Base-by-base conservation (phyloP, 169 alveolate genomes). In the Blepharisma undulans region DNA sequence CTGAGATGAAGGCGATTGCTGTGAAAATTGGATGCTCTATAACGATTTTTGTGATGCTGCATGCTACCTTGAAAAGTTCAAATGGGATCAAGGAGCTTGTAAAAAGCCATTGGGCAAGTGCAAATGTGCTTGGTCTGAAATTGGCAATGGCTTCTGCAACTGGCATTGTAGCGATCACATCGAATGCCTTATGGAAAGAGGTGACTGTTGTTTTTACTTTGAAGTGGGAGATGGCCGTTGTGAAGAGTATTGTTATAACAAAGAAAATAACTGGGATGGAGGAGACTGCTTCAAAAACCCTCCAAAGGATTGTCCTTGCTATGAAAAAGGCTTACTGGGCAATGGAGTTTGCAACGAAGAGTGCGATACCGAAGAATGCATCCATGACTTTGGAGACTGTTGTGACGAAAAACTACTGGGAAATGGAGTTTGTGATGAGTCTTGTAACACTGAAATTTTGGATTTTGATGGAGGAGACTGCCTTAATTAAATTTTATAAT, bases 121-220 rank as follows among this genome's bases (percentile, higher is more conserved):
- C 27, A 79, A 33, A 29, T 79, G 87, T 6, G 8, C 87, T n/a
- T 2, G 2, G 7, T 7, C 7, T 25, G 72, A 79, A 4, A 79
- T 79, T 10, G 87, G 87, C 14, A 33, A 79, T 32, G 71, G 60
- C 14, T 25, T 29, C 25, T 79, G 87, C 87, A 29, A 79, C 34
- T 79, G 25, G 30, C 72, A 79, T 30, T 79, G 87, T 6, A 29
- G 30, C 25, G 66, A 29, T 19, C 48, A 79, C 7, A 22, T 33
- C 2, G 80, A 72, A 72, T 79, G 87, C 34, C 66, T 25, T 4
- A 30, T 29, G 29, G 87, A 79, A n/a, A 16, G 25, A 32, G 87
- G 87, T 29, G 87, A 79, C 72, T 79, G 87, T 79, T 79, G 87
- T 6, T 79, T 79, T 79, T n/a, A 79, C 30, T 79, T 30, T 30